Base-by-base conservation (phyloP, 1,284 basidiomycete species). In the Amylostereum areolatum region DNA sequence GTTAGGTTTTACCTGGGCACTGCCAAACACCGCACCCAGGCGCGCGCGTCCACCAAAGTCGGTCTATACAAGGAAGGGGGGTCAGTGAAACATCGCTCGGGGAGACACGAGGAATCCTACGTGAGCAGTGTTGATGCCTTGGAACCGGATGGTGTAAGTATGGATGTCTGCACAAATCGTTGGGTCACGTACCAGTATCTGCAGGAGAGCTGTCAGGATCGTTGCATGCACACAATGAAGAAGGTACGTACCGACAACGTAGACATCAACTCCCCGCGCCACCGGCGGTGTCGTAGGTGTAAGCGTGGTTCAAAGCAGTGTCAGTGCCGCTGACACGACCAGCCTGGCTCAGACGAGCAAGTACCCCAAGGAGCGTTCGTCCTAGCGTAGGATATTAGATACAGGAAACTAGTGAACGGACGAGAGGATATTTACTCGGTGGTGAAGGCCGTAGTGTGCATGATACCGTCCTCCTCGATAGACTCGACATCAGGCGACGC, bases 1-100 rank as follows among this genome's bases (percentile, higher is more conserved):
- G 11, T 2, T 24, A 7, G 11, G 3, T 47, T 53, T 49, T 46
- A 59, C 57, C n/a, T 55, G 42, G 42, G 57, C 58, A 9, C 52
- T 51, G 32, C 54, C 65, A 48, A 70, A 69, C 9, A 79, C 83
- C 57, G 75, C 77, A 47, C 82, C 83, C 81, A 81, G 83, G 50
- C 55, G 56, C 50, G 86, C 87, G 51, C 87, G 81, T 33, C 84
- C 83, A 57, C 81, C 77, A 59, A 91, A 85, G 62, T 88, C 80
- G 54, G 52, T 52, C 69, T 72, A n/a, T n/a, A n/a, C n/a, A n/a
- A n/a, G n/a, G 48, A 12, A 25, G 30, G 8, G 10, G 12, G 31
- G 31, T 25, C 24, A 30, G 36, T 28, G 28, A 25, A 4, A 27
- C n/a, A 7, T 9, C 27, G n/a, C 12, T 18, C n/a, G 28, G 35